Evolutionary conservation across 2,329 filamentous ascomycete species (phyloP).

Genomic region (Penicillium brevicompactum): DNA sequence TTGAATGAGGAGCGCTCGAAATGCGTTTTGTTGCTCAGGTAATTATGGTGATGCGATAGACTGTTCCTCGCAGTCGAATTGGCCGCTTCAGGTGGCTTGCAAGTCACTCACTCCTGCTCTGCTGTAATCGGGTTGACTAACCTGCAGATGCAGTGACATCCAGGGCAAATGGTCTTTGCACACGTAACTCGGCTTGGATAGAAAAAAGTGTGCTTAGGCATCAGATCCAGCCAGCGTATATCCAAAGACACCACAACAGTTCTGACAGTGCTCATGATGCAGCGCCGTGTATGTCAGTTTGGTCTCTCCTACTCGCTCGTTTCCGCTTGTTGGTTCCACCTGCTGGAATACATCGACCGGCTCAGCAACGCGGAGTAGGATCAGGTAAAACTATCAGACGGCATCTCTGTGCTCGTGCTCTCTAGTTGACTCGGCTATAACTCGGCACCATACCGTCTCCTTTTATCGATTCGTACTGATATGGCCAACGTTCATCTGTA

Average conservation of each 20-base stretch:
- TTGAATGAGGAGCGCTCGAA: background rate
- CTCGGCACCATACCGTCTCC: no score
- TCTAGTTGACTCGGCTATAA: background rate
- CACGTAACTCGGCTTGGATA: background rate
- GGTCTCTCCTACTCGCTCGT: background rate
- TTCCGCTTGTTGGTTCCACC: background rate
- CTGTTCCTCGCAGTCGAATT: background rate
- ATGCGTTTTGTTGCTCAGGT: background rate
- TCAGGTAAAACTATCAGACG: background rate
- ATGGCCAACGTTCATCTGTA: background rate
- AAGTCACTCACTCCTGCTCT: conserved; percentile 1
- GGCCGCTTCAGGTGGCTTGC: background rate
- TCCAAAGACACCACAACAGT: background rate
- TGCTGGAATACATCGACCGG: background rate
- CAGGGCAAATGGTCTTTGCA: background rate
- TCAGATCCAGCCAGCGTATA: background rate
- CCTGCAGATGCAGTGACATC: background rate
- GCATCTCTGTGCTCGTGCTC: background rate
- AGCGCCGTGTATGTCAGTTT: background rate
- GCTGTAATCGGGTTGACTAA: background rate
- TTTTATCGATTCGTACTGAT: background rate
- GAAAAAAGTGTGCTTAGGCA: background rate
- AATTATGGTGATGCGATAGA: background rate
- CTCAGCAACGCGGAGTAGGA: conserved; percentile 1
- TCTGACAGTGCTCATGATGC: background rate